These are phyloP conservation scores for Candida dajiaensis DNA, from an alignment of 805 yeast species.

Conservation along the genomic window DNA sequence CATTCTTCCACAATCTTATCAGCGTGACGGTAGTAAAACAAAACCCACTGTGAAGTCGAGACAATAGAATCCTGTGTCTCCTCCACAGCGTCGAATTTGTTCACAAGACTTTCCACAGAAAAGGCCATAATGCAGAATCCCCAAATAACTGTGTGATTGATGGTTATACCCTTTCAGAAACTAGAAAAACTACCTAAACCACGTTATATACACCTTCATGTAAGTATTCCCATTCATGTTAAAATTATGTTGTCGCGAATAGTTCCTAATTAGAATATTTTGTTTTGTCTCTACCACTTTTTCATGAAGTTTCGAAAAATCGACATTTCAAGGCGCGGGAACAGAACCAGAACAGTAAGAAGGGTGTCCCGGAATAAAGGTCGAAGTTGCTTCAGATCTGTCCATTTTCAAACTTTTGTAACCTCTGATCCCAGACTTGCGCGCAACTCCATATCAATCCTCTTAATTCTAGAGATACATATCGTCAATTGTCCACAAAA, in stretches of 20 bases:
- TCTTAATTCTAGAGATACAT: not conserved
- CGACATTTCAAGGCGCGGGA: not conserved
- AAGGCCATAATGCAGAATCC: conserved; percentile 34
- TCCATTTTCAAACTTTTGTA: not conserved
- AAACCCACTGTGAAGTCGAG: conserved; percentile 66
- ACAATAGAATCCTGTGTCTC: conserved; percentile 72
- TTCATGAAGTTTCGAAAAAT: not conserved
- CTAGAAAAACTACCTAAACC: not conserved
- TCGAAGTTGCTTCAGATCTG: not conserved
- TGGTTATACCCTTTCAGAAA: not conserved
- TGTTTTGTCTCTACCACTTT: not conserved
- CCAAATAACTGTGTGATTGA: not conserved
- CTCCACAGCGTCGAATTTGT: conserved; percentile 40
- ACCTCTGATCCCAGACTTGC: not conserved
- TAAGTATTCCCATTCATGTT: not conserved
- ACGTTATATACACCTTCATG: too few species aligned
- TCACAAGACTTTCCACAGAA: conserved; percentile 41
- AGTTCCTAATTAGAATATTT: not conserved
- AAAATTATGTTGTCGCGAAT: not conserved
- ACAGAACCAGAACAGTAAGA: not conserved
- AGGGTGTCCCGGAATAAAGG: not conserved
- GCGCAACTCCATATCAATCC: too few species aligned
- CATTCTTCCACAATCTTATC: conserved; percentile 46
- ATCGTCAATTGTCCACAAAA: not conserved
- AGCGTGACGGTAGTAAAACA: conserved; percentile 61